Evolutionary conservation across 2,329 filamentous ascomycete genomes (phyloP).

Genomic region (Akanthomyces muscarius): DNA sequence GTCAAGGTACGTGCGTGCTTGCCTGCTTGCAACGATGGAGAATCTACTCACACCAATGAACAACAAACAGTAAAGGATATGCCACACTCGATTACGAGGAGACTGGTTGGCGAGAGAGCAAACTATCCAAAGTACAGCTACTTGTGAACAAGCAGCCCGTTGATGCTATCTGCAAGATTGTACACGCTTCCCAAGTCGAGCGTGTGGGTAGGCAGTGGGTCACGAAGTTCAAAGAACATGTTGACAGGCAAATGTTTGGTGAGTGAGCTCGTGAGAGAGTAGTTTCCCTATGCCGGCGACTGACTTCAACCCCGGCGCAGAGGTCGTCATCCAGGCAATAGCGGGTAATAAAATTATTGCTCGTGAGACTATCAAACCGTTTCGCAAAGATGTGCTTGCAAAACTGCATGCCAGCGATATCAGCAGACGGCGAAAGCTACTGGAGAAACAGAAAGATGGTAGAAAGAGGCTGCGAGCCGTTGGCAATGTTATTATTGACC

Average conservation of each 20-base stretch:
- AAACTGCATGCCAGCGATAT: constrained; percentile 93
- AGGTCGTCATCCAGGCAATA: constrained; percentile 90
- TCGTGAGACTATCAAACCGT: constrained; percentile 92
- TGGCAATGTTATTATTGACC: constrained; percentile 93
- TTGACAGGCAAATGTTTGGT: constrained; percentile 90
- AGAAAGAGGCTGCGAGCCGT: constrained; percentile 80
- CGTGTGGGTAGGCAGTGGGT: constrained; percentile 85
- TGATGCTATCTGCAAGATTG: constrained; percentile 87
- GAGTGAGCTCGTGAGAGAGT: constrained; percentile 19
- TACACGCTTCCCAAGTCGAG: constrained; percentile 78
- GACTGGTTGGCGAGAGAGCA: constrained; percentile 75
- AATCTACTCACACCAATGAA: not conserved
- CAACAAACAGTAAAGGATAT: constrained; percentile 66
- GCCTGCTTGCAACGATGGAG: not conserved
- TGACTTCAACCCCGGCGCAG: constrained; percentile 33
- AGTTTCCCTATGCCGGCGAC: not conserved
- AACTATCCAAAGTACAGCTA: constrained; percentile 83
- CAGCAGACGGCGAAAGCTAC: constrained; percentile 72
- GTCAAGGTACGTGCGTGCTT: constrained; percentile 50
- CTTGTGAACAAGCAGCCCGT: constrained; percentile 92
- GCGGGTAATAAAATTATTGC: constrained; percentile 80
- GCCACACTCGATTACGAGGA: constrained; percentile 97
- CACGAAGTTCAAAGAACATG: constrained; percentile 92
- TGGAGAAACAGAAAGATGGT: constrained; percentile 97
- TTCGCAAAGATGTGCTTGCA: constrained; percentile 88